A percentile compares a stretch with the other conserved stretches of the same genome.
Evolutionary conservation across 2,329 filamentous ascomycete genomes (phyloP).

Genomic region (Colletotrichum caudatum): DNA sequence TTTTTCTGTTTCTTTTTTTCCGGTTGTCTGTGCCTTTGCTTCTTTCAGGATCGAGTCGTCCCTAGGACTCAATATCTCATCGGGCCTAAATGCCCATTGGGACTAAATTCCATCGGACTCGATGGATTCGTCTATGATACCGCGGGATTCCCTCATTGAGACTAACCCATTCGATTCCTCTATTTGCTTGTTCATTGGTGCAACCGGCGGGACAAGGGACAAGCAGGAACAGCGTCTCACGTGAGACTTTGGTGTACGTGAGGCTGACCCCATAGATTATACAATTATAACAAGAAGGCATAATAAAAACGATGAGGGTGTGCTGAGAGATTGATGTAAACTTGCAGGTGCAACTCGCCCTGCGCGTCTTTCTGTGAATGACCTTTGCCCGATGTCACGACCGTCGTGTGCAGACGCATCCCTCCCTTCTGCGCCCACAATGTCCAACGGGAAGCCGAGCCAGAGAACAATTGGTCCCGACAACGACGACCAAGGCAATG

Average conservation of each 20-base stretch:
- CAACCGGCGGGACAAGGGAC: not conserved
- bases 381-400: not conserved
- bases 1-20: too few relatives aligned
- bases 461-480: not conserved
- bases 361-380: not conserved
- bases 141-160: not conserved
- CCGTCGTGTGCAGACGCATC: not conserved
- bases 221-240: conserved; percentile 10
- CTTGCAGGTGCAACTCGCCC: too few relatives aligned
- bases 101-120: not conserved
- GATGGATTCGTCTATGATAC: not conserved
- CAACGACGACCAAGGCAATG: not conserved
- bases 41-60: not conserved
- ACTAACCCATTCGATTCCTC: not conserved
- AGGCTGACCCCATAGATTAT: not conserved
- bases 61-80: not conserved
- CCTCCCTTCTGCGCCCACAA: not conserved
- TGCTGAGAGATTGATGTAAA: too few relatives aligned
- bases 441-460: not conserved
- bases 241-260: conserved; percentile 8
- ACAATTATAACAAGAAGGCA: not conserved
- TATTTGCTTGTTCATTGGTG: conserved; percentile 11
- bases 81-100: too few relatives aligned
- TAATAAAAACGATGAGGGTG: not conserved
- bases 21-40: not conserved